These are phyloP conservation scores for Eucalyptus sideroxylon DNA, from an alignment of 345 rosid genomes.

Conservation along the genomic window DNA sequence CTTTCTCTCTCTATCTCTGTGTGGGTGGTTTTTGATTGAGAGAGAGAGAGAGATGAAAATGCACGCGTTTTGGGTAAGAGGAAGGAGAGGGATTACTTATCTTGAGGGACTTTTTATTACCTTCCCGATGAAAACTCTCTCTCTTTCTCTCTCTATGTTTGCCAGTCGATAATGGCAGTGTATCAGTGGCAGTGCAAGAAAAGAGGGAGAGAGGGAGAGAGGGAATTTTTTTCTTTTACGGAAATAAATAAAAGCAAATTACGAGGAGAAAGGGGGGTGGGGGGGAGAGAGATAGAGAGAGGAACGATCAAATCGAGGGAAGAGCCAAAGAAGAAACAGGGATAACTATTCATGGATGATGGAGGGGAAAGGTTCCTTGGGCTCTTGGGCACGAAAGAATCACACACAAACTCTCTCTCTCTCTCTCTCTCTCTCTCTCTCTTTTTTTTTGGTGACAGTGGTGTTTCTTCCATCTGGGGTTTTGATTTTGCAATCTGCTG, in stretches of 20 bases:
- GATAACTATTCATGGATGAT: neutral
- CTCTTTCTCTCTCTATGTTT: slow-evolving; percentile 26
- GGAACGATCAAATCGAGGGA: slow-evolving; percentile 58
- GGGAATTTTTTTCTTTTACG: neutral
- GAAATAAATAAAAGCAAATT: neutral
- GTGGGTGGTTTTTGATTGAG: neutral
- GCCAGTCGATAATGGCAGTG: slow-evolving; percentile 19
- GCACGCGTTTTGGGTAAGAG: neutral
- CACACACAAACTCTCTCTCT: neutral
- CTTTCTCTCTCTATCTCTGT: neutral
- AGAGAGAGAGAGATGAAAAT: neutral
- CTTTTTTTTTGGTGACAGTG: neutral
- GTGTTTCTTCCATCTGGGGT: neutral
- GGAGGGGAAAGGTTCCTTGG: neutral
- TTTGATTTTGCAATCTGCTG: neutral
- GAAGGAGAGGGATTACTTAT: neutral
- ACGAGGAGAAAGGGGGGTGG: slow-evolving; percentile 1
- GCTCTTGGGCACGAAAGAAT: neutral
- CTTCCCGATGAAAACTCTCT: slow-evolving; percentile 76
- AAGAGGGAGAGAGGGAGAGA: neutral
- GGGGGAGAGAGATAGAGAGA: neutral
- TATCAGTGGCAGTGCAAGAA: neutral
- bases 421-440: neutral
- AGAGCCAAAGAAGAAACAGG: neutral
- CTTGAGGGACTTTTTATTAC: slow-evolving; percentile 20